Base-by-base conservation (phyloP, 441 rosid genomes). In the Hura crepitans region DNA sequence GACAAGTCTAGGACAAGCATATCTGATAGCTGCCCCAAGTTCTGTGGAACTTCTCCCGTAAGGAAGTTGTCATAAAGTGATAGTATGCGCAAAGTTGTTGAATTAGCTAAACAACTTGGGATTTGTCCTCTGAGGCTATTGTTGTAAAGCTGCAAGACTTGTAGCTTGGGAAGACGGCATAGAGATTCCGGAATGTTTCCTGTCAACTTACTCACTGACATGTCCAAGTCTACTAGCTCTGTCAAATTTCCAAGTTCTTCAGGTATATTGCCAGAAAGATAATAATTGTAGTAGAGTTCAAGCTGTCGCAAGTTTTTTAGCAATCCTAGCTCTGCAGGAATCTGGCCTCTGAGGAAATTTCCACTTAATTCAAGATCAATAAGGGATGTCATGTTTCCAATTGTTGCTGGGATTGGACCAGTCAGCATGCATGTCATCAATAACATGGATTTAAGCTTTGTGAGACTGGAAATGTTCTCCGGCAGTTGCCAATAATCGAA, bases 111-210 rank as follows among this genome's bases (percentile, higher is more conserved):
- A 39, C 64, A 80, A 66, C 72, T 79, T 5, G 99, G 96, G 79
- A 94, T 89, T 83, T 83, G 87, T 67, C 99, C 97, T 0, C 86
- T 68, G 56, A 94, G 92, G 77, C 94, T 90, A 84, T 94, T 94
- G 87, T 94, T 94, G 88, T 94, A 94, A 66, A 90, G 72, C 80
- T 94, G 97, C 76, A 94, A 74, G 65, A 79, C 91, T 79, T 76
- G 76, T 27, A 94, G 97, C 75, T 85, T 86, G 0, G 97, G 97
- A 63, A 94, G 96, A 75, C 84, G 83, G 68, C 90, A 87, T 39
- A 94, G 65, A 0, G 92, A 89, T 69, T 84, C 92, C 20, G 97
- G 97, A 70, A 94, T 87, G 45, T 58, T 81, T 49, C 97, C 95
- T 4, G 88, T 90, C 66, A 91, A 80, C 68, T 75, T 78, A 66